Evolutionary conservation across 129 eudicot genomes (phyloP).

Genomic region (Centaurea solstitialis): DNA sequence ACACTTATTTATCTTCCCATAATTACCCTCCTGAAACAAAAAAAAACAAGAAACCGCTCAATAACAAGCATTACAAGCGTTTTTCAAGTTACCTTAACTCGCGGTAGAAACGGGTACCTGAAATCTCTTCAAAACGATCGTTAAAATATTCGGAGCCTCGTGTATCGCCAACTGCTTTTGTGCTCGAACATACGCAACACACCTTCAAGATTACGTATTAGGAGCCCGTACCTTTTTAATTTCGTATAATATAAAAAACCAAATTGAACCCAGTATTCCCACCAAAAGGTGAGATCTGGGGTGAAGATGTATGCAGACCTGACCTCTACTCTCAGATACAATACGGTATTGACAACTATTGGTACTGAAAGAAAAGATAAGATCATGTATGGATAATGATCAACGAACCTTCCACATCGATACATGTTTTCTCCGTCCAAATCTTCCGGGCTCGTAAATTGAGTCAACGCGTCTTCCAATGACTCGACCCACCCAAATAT

Average conservation of each 20-base stretch:
- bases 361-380: neutral
- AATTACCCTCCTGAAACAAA: conserved; percentile 66
- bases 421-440: conserved; percentile 98
- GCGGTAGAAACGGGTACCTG: conserved; percentile 51
- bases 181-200: neutral
- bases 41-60: conserved; percentile 2
- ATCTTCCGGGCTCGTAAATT: conserved; percentile 87
- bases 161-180: neutral
- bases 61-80: neutral
- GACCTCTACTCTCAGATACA: neutral
- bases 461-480: conserved; percentile 86
- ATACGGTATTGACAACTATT: neutral
- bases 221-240: neutral
- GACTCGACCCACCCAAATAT: conserved; percentile 87
- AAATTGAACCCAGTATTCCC: too few species aligned
- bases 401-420: conserved; percentile 81
- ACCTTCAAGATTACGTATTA: conserved; percentile 13
- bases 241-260: neutral
- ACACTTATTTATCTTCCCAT: conserved; percentile 69
- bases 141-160: conserved; percentile 29
- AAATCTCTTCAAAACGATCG: conserved; percentile 92
- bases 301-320: neutral
- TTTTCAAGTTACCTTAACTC: neutral
- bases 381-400: neutral
- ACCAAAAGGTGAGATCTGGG: neutral